A percentile compares a stretch with the other conserved stretches of the same genome.
Conservation (phyloP, 2,329 filamentous ascomycete species). For the Penicillium sp. region DNA sequence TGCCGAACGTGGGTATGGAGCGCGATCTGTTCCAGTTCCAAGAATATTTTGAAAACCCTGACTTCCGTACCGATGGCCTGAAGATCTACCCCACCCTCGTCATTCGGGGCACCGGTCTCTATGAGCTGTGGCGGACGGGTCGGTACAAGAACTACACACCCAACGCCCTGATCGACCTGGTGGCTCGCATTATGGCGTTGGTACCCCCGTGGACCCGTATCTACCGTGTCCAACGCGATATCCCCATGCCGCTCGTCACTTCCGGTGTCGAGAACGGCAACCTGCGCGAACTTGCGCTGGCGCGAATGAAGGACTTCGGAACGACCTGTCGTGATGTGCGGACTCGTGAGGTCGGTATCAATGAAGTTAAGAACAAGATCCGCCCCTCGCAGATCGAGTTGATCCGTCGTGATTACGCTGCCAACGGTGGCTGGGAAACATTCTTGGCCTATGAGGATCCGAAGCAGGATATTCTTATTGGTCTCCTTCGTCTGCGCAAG, state of each 20-base stretch:
- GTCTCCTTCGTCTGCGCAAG: constrained; percentile 81
- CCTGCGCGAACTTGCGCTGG: constrained; percentile 84
- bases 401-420: constrained; percentile 86
- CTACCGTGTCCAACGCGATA: constrained; percentile 96
- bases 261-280: constrained; percentile 98
- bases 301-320: constrained; percentile 99
- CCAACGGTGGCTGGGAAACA: constrained; percentile 97
- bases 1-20: constrained; percentile 98
- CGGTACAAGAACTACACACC: constrained; percentile 98
- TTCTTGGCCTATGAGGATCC: constrained; percentile 98
- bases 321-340: constrained; percentile 95
- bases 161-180: constrained; percentile 91
- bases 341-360: constrained; percentile 94
- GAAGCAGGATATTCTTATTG: constrained; percentile 96
- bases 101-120: constrained; percentile 92
- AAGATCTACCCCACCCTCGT: constrained; percentile 99
- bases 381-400: constrained; percentile 94
- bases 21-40: constrained; percentile 94
- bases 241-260: constrained; percentile 99
- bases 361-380: constrained; percentile 99
- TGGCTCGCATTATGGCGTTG: constrained; percentile 91
- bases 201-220: constrained; percentile 98
- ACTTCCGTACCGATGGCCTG: constrained; percentile 91
- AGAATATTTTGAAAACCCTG: constrained; percentile 96
- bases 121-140: constrained; percentile 95